Percentiles rank a stretch among this genome's conserved stretches.
Evolutionary conservation across 2,329 filamentous ascomycete genomes (phyloP).

Genomic region (Delphinella strobiligena): DNA sequence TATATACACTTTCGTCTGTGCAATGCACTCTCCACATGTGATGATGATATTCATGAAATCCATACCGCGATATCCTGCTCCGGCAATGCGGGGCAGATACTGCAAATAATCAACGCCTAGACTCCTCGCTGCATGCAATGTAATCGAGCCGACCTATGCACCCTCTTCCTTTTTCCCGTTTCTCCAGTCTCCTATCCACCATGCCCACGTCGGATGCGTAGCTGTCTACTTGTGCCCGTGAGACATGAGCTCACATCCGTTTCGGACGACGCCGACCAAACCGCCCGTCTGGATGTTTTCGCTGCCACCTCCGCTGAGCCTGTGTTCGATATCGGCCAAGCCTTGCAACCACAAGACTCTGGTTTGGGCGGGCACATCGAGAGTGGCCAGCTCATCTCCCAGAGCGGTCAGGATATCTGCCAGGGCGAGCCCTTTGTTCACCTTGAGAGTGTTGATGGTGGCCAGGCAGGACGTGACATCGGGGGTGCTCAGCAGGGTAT

Average conservation of each 20-base stretch:
- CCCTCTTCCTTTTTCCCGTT: no score
- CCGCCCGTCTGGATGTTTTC: slow-evolving; percentile 88
- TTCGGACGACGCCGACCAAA: slow-evolving; percentile 76
- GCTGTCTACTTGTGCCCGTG: no score
- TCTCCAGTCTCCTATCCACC: no score
- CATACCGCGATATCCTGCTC: no score
- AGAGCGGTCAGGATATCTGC: slow-evolving; percentile 87
- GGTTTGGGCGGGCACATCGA: slow-evolving; percentile 77
- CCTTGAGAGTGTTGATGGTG: slow-evolving; percentile 80
- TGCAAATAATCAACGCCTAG: no score
- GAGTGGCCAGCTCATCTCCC: slow-evolving; percentile 65
- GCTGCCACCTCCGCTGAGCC: slow-evolving; percentile 74
- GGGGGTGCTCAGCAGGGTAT: slow-evolving; percentile 68
- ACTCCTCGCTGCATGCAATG: no score
- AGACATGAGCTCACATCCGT: slow-evolving; percentile 72
- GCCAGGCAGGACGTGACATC: slow-evolving; percentile 84
- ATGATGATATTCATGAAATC: no score
- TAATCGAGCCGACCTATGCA: no score
- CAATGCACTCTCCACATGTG: no score
- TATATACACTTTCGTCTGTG: no score
- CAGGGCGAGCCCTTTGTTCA: slow-evolving; percentile 71
- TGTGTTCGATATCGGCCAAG: slow-evolving; percentile 83
- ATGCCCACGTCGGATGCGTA: no score
- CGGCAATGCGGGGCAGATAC: no score
- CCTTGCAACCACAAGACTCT: slow-evolving; percentile 88